These are phyloP conservation scores for Parachaetomium inaequale DNA, from an alignment of 495 filamentous ascomycete genomes.

Conservation along the genomic window DNA sequence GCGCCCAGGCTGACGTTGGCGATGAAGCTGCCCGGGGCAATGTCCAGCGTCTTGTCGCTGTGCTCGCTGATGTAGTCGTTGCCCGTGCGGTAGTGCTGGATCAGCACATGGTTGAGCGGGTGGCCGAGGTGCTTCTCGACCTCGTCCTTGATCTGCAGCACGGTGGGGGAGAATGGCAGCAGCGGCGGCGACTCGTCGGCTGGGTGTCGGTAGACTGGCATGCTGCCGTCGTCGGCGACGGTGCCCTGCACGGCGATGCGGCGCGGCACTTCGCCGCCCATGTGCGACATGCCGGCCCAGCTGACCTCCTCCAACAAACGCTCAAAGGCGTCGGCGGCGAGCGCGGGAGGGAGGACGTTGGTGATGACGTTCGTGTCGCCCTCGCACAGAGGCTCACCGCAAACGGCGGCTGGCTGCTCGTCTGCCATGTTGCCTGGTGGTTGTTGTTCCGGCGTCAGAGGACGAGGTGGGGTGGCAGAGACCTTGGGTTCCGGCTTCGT, in stretches of 20 bases:
- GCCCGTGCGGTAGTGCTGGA: conserved; percentile 87
- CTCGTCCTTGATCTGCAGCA: conserved; percentile 61
- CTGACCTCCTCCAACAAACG: conserved; percentile 68
- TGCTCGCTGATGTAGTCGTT: conserved; percentile 97
- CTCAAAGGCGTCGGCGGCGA: conserved; percentile 63
- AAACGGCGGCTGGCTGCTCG: conserved; percentile 8
- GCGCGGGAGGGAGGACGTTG: conserved; percentile 54
- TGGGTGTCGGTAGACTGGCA: conserved; percentile 91
- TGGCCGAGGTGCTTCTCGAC: conserved; percentile 72
- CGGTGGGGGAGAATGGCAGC: conserved; percentile 66
- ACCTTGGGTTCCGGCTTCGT: not conserved
- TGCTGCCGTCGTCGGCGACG: conserved; percentile 65
- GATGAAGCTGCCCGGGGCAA: conserved; percentile 73
- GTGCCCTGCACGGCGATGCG: conserved; percentile 89
- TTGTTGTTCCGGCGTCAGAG: conserved; percentile 18
- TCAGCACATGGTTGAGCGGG: conserved; percentile 84
- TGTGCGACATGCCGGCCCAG: conserved; percentile 92
- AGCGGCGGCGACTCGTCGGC: conserved; percentile 84
- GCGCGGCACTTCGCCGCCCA: conserved; percentile 86
- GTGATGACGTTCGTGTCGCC: conserved; percentile 77
- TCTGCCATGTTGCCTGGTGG: conserved; percentile 14
- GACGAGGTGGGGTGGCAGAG: not conserved
- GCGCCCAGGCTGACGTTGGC: conserved; percentile 92
- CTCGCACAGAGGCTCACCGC: conserved; percentile 51
- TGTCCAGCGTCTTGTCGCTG: conserved; percentile 94